Evolutionary conservation across 176 grass and related monocot species (phyloP).

Genomic region (Triticum urartu): DNA sequence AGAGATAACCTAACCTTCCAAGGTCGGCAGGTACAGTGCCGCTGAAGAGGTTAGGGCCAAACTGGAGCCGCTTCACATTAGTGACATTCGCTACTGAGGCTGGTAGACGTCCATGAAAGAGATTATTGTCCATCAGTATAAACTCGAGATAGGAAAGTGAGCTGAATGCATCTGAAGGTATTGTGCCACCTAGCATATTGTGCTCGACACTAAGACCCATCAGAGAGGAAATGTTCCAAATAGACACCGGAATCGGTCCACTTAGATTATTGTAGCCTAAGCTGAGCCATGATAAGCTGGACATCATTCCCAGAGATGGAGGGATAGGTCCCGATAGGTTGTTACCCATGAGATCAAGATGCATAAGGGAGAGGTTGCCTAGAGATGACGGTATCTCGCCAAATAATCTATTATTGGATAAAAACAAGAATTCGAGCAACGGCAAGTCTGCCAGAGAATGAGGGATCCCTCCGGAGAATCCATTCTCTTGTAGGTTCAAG

Average conservation of each 20-base stretch:
- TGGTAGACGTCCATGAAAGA: constrained; percentile 28
- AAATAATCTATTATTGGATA: not conserved
- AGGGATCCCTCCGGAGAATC: too few relatives aligned
- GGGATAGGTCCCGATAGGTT: not conserved
- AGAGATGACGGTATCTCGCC: constrained; percentile 6
- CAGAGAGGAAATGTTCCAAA: constrained; percentile 31
- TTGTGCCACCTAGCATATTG: not conserved
- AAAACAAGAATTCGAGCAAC: too few relatives aligned
- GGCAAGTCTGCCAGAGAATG: too few relatives aligned
- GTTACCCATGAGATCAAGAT: not conserved
- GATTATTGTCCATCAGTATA: not conserved
- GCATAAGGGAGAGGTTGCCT: not conserved
- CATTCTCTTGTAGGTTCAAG: too few relatives aligned
- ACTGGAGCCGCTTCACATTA: not conserved
- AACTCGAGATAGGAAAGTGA: not conserved
- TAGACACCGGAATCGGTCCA: constrained; percentile 17
- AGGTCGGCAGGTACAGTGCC: constrained; percentile 4
- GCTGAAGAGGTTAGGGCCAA: constrained; percentile 4
- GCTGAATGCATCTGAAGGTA: not conserved
- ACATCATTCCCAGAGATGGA: not conserved
- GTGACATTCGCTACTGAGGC: constrained; percentile 29
- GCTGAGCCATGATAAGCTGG: not conserved
- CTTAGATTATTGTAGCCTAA: not conserved
- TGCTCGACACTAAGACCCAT: not conserved
- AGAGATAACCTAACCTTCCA: constrained; percentile 1